Evolutionary conservation across 768 basidiomycete genomes (phyloP), one percentile per base, ranked within the genome.

Genomic region (Wakefieldia striispora): DNA sequence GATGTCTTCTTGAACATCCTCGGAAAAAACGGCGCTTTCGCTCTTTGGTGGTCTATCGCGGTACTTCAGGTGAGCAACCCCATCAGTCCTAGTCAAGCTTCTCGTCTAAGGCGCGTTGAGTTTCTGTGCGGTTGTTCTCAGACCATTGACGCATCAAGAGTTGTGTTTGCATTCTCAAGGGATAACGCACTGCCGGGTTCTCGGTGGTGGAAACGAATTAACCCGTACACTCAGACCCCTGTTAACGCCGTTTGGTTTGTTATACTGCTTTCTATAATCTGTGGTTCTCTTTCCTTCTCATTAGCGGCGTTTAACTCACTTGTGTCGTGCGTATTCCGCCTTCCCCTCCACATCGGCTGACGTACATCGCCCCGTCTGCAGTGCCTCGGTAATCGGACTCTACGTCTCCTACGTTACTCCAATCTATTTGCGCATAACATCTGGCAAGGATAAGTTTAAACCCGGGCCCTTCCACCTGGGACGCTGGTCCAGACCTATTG

Each of bases 41-140:
- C 69, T 6, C 63, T 77, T 39, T 77, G 76, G 75, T 70, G 69
- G 57, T 66, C 69, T 35, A 72, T 78, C 45, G 67, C 66, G 41
- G 57, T 75, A 19, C 72, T 76, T 5, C 76, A 74, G 70, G 76
- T 70, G 29, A 39, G 66, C 54, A 19, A 17, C 33, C n/a, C 36
- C 33, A 26, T 16, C 14, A 3, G 11, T 9, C 6, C 11, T 14
- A 33, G n/a, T 2, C 10, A 11, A 33, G 39, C 17, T 33, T 23
- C 4, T 29, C 37, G 20, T 21, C 45, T 38, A 14, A 24, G 23
- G 34, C 33, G 27, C 17, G 13, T 35, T 3, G 6, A 76, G 71
- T 75, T 64, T 48, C 59, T 74, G 24, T 72, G 70, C 2, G 75
- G 75, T 27, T 75, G 74, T 12, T 75, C 76, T 10, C 77, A 78